Evolutionary conservation across 345 rosid species (phyloP), one percentile per base, ranked within the genome.

Genomic region (Moricandia moricandioides): DNA sequence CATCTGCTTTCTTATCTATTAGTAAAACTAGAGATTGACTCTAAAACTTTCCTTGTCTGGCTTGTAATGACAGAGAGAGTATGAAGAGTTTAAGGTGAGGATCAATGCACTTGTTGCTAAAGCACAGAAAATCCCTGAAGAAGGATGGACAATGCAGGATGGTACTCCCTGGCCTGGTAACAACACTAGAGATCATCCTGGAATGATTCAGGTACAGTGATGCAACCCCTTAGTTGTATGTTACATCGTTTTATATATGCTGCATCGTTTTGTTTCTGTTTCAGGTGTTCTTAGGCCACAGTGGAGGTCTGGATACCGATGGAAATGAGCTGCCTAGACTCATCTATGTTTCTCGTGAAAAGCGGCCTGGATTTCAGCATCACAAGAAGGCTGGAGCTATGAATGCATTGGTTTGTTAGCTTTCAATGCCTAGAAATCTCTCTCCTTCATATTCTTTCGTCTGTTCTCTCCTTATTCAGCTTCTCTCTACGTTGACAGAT

Each of bases 141-240:
- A 95, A 82, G 99, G 99, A 31, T 95, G 99, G 99, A 92, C 94
- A 43, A 95, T 95, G 99, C 96, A 95, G 75, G 99, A 95, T 84
- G 99, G 99, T 59, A 95, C 99, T 63, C 83, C 97, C 1, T 95
- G 99, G 99, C 97, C 99, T 67, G 97, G 99, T 77, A 95, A 95
- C 79, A 95, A 95, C 83, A 79, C 97, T 29, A 85, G 97, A 79
- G 99, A 95, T 78, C 99, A 95, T 80, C 96, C 97, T 34, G 97
- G 99, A 82, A 95, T 94, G 98, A 94, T 89, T 68, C 97, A 88
- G 91, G 97, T 86, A 78, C 60, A 56, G 29, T 16, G 26, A 35
- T 43, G 21, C 63, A 62, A 47, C 18, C 8, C 9, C n/a, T 45
- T 8, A 40, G 2, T 21, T 21, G 24, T 21, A 21, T 2, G 24